Conservation (phyloP, 208 protist genomes). For the Leishmania lainsoni region DNA sequence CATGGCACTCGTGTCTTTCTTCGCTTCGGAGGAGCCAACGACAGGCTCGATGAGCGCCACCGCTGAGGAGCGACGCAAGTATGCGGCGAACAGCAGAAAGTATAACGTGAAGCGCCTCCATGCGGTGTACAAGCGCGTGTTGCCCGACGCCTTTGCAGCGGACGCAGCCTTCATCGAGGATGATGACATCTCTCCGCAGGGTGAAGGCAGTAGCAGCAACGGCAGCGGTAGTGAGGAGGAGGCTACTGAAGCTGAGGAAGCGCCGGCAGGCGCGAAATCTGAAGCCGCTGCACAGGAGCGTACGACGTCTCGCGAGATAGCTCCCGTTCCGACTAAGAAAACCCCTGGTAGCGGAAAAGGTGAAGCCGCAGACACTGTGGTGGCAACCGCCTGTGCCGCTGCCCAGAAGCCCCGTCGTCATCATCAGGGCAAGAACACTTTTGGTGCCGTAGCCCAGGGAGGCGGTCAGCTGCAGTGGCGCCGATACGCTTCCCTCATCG, state of each 20-base stretch:
- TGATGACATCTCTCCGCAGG: neutral
- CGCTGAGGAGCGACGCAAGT: conserved; percentile 35
- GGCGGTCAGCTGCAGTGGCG: conserved; percentile 14
- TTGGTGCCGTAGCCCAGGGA: neutral
- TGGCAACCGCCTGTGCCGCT: neutral
- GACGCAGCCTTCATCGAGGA: conserved; percentile 35
- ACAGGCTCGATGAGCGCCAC: conserved; percentile 43
- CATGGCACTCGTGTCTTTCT: conserved; percentile 83
- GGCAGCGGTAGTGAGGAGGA: conserved; percentile 1
- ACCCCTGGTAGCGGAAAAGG: neutral
- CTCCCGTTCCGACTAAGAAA: neutral
- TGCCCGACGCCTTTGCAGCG: conserved; percentile 51
- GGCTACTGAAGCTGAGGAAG: neutral
- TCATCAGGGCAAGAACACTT: neutral
- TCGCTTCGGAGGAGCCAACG: conserved; percentile 56
- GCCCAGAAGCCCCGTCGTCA: neutral
- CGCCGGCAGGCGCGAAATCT: neutral
- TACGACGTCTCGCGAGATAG: neutral
- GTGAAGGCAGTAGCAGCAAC: neutral
- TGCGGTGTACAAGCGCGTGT: conserved; percentile 40
- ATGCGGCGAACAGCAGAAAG: conserved; percentile 43
- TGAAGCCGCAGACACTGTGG: neutral
- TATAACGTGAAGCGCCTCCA: conserved; percentile 59
- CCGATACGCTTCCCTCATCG: conserved; percentile 19
- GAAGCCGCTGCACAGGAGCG: neutral